A percentile compares a stretch with the other conserved stretches of the same genome.
Conservation (phyloP, 805 yeast genomes). For the Candida nanaspora region DNA sequence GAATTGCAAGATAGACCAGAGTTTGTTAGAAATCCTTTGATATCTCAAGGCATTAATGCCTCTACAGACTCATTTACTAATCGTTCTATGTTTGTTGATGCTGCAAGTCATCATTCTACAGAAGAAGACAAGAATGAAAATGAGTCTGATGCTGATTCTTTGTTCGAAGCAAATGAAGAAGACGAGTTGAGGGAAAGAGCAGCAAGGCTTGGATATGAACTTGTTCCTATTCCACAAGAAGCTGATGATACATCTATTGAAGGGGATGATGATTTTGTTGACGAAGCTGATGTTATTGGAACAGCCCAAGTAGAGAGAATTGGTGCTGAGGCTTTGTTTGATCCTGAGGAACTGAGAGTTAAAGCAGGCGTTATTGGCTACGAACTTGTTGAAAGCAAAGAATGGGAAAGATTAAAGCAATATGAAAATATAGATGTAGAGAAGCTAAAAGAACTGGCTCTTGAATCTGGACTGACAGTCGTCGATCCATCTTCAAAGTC, state of each 20-base stretch:
- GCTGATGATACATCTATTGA: constrained; percentile 18
- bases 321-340: constrained; percentile 3
- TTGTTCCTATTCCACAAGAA: constrained; percentile 22
- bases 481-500: no score
- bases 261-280: constrained; percentile 3
- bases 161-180: constrained; percentile 16
- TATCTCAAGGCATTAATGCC: constrained; percentile 5
- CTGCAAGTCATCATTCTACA: constrained; percentile 11
- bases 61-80: constrained; percentile 14
- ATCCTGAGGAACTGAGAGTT: constrained; percentile 5
- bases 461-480: constrained; percentile 9
- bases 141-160: constrained; percentile 5
- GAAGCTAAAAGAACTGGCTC: constrained; percentile 16
- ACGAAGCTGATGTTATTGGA: background rate
- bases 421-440: constrained; percentile 3
- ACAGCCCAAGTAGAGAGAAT: constrained; percentile 5
- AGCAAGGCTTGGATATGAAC: constrained; percentile 23
- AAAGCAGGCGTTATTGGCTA: constrained; percentile 13
- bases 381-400: constrained; percentile 9
- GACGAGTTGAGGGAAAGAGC: constrained; percentile 28
- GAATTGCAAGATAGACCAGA: constrained; percentile 2
- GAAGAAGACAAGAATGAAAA: constrained; percentile 5
- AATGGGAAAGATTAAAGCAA: constrained; percentile 8
- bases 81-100: constrained; percentile 6
- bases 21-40: background rate